Evolutionary conservation across 1,284 basidiomycete genomes (phyloP).

Genomic region (Moniliella sp.): DNA sequence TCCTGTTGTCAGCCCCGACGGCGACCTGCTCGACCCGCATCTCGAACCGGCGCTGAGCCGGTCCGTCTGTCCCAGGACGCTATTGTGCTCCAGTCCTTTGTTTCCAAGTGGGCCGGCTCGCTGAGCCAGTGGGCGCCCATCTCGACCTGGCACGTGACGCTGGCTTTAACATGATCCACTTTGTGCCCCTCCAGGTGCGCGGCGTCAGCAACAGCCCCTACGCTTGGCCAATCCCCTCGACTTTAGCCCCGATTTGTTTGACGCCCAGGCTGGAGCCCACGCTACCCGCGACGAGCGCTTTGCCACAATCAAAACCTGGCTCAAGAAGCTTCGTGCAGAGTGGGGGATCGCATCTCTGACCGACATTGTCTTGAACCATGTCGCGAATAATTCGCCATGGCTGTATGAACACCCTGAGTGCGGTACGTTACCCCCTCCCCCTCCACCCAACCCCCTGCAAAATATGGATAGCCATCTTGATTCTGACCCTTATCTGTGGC

Average conservation of each 20-base stretch:
- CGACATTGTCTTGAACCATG: constrained; percentile 25
- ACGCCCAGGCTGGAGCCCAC: constrained; percentile 5
- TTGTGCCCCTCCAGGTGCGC: constrained; percentile 20
- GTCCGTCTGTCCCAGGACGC: constrained; percentile 12
- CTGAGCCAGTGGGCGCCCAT: constrained; percentile 16
- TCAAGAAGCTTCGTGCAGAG: constrained; percentile 11
- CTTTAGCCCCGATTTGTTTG: constrained; percentile 17
- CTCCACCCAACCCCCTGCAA: no score
- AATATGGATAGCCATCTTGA: no score
- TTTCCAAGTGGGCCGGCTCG: constrained; percentile 24
- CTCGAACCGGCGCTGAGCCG: no score
- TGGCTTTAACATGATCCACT: constrained; percentile 30
- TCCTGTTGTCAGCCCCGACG: constrained; percentile 10
- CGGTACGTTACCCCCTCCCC: no score
- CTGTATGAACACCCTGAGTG: constrained; percentile 25
- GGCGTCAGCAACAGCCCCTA: constrained; percentile 21
- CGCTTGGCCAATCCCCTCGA: constrained; percentile 23
- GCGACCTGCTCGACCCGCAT: constrained; percentile 5
- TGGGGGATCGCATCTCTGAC: constrained; percentile 24
- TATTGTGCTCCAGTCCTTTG: constrained; percentile 19
- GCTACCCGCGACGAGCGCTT: constrained; percentile 8
- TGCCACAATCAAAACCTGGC: constrained; percentile 6
- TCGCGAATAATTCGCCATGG: constrained; percentile 19
- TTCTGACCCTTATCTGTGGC: neutral
- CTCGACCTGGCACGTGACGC: constrained; percentile 15